Evolutionary conservation across 768 basidiomycete species (phyloP).

Genomic region (Sporobolomyces roseus): DNA sequence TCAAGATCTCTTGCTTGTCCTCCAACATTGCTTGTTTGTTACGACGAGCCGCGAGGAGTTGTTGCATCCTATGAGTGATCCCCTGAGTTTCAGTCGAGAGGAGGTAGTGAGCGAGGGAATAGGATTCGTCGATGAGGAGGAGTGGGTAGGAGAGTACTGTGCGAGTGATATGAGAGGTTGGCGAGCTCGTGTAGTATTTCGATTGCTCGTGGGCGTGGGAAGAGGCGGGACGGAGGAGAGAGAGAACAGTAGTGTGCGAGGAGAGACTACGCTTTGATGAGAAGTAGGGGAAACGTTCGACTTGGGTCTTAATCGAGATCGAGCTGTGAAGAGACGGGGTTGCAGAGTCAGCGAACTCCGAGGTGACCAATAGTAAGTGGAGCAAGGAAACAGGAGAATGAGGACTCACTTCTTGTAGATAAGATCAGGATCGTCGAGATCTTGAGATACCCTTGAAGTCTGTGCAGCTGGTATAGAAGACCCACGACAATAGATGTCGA

Average conservation of each 20-base stretch:
- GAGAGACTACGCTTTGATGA: not conserved
- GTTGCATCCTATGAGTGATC: not conserved
- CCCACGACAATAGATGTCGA: too few relatives aligned
- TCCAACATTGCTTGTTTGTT: too few relatives aligned
- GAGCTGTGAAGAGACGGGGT: too few relatives aligned
- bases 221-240: not conserved
- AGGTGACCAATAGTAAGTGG: too few relatives aligned
- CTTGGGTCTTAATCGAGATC: not conserved
- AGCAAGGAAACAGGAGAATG: not conserved
- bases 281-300: constrained; percentile 4
- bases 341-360: too few relatives aligned
- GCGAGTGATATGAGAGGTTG: not conserved
- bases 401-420: not conserved
- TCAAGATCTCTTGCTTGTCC: not conserved
- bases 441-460: constrained; percentile 12
- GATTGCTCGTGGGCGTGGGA: not conserved
- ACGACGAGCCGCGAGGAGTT: too few relatives aligned
- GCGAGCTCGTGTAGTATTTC: not conserved
- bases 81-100: too few relatives aligned
- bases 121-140: not conserved
- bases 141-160: not conserved
- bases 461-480: too few relatives aligned
- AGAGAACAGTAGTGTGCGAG: not conserved
- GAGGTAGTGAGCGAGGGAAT: not conserved
- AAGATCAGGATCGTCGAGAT: not conserved